A percentile compares a stretch with the other conserved stretches of the same genome.
phyloP scores from a whole-genome alignment of 116 monocot genomes.

The Iris pallida region DNA sequence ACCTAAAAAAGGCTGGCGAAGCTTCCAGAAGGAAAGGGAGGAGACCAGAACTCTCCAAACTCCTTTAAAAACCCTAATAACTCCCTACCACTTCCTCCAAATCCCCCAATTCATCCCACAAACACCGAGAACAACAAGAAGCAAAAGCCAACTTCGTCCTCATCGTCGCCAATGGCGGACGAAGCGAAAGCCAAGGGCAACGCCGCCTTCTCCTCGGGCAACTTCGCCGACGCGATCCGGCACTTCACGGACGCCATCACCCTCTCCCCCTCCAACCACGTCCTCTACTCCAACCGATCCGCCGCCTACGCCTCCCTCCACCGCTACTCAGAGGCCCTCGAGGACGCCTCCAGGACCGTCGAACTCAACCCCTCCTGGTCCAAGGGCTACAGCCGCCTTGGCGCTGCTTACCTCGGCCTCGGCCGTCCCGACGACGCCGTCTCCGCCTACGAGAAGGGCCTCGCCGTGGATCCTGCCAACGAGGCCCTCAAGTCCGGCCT shows the following conservation, averaged over 20 bases:
- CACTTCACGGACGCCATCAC: slow-evolving; percentile 89
- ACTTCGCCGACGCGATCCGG: slow-evolving; percentile 59
- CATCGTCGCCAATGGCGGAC: slow-evolving; percentile 57
- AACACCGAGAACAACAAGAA: no score
- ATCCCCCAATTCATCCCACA: no score
- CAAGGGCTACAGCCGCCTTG: slow-evolving; percentile 94
- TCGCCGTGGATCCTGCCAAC: slow-evolving; percentile 74
- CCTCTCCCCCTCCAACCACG: slow-evolving; percentile 84
- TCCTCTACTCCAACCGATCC: slow-evolving; percentile 96
- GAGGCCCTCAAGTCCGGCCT: slow-evolving; percentile 84
- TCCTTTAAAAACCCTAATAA: no score
- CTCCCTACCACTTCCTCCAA: no score
- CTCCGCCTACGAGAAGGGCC: slow-evolving; percentile 75
- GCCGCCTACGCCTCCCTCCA: slow-evolving; percentile 86
- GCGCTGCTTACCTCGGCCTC: slow-evolving; percentile 82
- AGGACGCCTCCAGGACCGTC: slow-evolving; percentile 80
- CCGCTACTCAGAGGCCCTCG: slow-evolving; percentile 63
- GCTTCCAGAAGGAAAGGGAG: no score
- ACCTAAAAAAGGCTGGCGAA: no score
- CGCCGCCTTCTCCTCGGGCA: slow-evolving; percentile 90
- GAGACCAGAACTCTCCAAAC: no score
- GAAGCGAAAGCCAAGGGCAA: slow-evolving; percentile 95
- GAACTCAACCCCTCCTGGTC: slow-evolving; percentile 92
- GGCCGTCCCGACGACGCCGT: slow-evolving; percentile 47
- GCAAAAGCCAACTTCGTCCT: no score